Conservation (phyloP, 768 basidiomycete genomes). For the Hypsizygus marmoreus region DNA sequence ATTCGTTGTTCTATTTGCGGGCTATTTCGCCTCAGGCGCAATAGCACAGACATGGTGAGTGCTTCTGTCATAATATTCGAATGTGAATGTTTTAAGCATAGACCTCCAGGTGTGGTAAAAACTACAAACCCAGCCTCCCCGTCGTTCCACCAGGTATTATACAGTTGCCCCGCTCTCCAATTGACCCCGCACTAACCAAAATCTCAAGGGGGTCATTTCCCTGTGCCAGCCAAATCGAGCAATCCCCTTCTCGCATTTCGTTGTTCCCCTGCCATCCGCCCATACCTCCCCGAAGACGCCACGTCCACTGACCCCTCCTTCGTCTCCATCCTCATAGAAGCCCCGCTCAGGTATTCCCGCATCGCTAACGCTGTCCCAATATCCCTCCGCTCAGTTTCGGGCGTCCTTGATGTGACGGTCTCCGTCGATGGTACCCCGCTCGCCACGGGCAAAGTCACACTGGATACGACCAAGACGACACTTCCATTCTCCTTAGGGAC, state of each 20-base stretch:
- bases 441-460: constrained; percentile 43
- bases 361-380: constrained; percentile 51
- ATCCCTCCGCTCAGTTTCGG: constrained; percentile 23
- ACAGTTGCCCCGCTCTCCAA: constrained; percentile 2
- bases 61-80: neutral
- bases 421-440: constrained; percentile 46
- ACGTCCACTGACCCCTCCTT: constrained; percentile 29
- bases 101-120: constrained; percentile 57
- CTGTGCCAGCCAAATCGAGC: constrained; percentile 34
- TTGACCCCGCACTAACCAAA: neutral
- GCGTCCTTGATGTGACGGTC: constrained; percentile 43
- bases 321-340: constrained; percentile 52
- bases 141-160: constrained; percentile 43
- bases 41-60: constrained; percentile 21
- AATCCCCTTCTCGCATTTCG: constrained; percentile 56
- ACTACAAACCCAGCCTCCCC: constrained; percentile 48
- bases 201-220: constrained; percentile 45
- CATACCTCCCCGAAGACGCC: constrained; percentile 59
- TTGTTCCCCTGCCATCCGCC: constrained; percentile 59
- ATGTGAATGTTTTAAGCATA: constrained; percentile 16
- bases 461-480: constrained; percentile 53
- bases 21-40: constrained; percentile 1
- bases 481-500: constrained; percentile 50
- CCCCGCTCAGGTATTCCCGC: constrained; percentile 47
- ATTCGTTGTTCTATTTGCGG: neutral